Conservation (phyloP, 257 asterid species). For the Coffea eugenioides region DNA sequence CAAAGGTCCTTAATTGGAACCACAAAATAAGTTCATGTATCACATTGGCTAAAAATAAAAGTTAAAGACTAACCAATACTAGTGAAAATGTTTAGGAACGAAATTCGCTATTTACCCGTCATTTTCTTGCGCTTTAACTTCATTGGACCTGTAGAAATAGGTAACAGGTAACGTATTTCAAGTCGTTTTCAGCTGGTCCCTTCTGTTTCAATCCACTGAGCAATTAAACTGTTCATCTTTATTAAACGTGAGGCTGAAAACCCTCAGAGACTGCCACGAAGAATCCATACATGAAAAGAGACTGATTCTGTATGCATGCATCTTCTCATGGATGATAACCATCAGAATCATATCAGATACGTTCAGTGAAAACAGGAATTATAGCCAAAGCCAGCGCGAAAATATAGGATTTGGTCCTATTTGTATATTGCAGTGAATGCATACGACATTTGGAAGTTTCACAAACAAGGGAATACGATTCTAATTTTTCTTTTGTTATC, state of each 20-base stretch:
- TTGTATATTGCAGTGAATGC: background rate
- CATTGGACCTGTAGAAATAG: background rate
- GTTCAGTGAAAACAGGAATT: background rate
- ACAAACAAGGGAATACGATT: background rate
- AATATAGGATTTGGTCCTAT: background rate
- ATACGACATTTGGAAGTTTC: background rate
- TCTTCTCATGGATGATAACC: background rate
- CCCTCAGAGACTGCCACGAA: background rate
- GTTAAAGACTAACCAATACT: too few relatives aligned
- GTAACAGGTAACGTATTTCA: background rate
- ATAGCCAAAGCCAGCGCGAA: background rate
- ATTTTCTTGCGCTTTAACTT: background rate
- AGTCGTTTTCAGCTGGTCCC: background rate
- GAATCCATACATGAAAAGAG: background rate
- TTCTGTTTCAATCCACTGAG: background rate
- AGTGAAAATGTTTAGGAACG: too few relatives aligned
- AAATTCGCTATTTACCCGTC: too few relatives aligned
- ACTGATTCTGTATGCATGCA: background rate
- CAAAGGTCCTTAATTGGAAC: too few relatives aligned
- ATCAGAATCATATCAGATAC: background rate
- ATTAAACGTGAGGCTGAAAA: background rate
- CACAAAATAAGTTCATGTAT: too few relatives aligned
- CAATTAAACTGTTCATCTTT: slow-evolving; percentile 2
- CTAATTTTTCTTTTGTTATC: background rate
- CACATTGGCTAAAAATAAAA: too few relatives aligned